Base-by-base conservation (phyloP, 768 basidiomycete genomes). In the Agrocybe chaxingu region DNA sequence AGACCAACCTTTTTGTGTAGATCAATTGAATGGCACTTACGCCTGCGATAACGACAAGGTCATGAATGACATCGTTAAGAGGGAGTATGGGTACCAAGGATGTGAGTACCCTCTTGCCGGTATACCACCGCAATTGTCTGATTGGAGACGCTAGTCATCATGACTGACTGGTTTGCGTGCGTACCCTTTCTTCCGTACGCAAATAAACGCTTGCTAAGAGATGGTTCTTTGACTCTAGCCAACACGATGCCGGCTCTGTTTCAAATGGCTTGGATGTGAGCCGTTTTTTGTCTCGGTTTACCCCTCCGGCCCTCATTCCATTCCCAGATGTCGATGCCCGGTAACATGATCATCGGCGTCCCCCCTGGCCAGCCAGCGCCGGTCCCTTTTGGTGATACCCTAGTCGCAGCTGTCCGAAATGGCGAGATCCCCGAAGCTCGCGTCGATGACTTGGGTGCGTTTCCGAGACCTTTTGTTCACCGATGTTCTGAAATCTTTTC, bases 21-120 rank as follows among this genome's bases (percentile, higher is more conserved):
- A 89, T 61, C 63, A 81, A 39, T 63, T 87, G 53, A 87, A 89
- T 55, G 79, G 79, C 33, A 85, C 84, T 0, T 89, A 81, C 54
- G 86, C 89, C 0, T 90, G 88, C 66, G 82, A 89, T 61, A 87
- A 88, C 58, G 75, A 82, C 66, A 81, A 81, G 54, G 73, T 81
- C 43, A 59, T 89, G 63, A 89, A 89, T 63, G 79, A 82, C 48
- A 74, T 92, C n/a, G 70, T 91, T 50, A 91, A 91, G 70, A 69
- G 74, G 42, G 85, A 92, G 65, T 79, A 77, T 45, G 87, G 83
- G 8, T 92, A 90, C 74, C 85, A 86, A 68, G 89, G 88, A 37
- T 87, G 76, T 80, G 52, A 61, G 77, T 70, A n/a, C 2, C 36
- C 42, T 33, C 8, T 12, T 11, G 4, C 11, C 4, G 4, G 3